Percentiles rank a stretch among this genome's conserved stretches.
Evolutionary conservation across 2,329 filamentous ascomycete species (phyloP).

Genomic region (Passalora sequoiae): DNA sequence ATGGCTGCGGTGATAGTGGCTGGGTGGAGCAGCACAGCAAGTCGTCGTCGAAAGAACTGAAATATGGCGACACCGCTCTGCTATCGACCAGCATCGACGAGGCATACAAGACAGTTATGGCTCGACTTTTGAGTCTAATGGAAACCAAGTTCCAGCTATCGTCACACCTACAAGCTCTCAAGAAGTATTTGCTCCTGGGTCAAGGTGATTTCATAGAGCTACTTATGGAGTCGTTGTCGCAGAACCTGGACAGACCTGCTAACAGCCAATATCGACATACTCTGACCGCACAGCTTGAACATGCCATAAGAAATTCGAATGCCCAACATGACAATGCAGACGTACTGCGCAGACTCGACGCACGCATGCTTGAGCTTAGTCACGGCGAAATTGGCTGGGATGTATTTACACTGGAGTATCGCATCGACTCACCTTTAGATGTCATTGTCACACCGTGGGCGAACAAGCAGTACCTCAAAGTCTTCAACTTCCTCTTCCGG

Average conservation of each 20-base stretch:
- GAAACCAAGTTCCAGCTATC: constrained; percentile 91
- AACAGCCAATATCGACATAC: constrained; percentile 95
- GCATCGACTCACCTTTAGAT: constrained; percentile 92
- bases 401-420: constrained; percentile 97
- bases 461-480: constrained; percentile 92
- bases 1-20: constrained; percentile 84
- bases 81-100: constrained; percentile 92
- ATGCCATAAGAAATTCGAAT: constrained; percentile 94
- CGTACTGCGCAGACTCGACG: constrained; percentile 83
- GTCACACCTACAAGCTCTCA: constrained; percentile 83
- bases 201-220: constrained; percentile 96
- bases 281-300: constrained; percentile 92
- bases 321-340: constrained; percentile 93
- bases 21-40: constrained; percentile 98
- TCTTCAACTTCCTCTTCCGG: constrained; percentile 98
- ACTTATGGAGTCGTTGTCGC: constrained; percentile 91
- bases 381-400: constrained; percentile 99
- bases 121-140: constrained; percentile 88
- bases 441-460: constrained; percentile 96
- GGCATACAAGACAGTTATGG: constrained; percentile 97
- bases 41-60: constrained; percentile 81
- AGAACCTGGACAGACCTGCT: constrained; percentile 90
- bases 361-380: constrained; percentile 94
- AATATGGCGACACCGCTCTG: constrained; percentile 87
- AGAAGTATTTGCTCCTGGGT: constrained; percentile 89